A percentile compares a stretch with the other conserved stretches of the same genome.
These are phyloP conservation scores for Carex myosuroides DNA, from an alignment of 176 grass and related monocot species.

Conservation along the genomic window DNA sequence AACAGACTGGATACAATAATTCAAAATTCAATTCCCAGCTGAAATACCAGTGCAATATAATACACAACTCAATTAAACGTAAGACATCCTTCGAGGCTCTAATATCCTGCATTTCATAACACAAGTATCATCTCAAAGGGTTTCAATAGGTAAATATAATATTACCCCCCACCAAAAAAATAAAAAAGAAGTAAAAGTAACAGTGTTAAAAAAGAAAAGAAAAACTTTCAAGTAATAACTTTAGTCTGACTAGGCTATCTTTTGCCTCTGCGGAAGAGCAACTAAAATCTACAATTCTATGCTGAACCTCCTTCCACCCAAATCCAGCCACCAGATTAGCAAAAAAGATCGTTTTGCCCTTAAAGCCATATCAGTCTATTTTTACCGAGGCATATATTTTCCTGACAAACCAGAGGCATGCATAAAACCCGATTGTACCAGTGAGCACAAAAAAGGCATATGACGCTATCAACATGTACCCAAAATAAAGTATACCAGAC, in stretches of 20 bases:
- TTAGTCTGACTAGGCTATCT: slow-evolving; percentile 14
- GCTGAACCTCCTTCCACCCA: slow-evolving; percentile 14
- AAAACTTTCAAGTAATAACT: background rate
- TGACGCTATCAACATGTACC: slow-evolving; percentile 42
- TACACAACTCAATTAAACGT: background rate
- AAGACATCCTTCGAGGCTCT: background rate
- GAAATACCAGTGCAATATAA: background rate
- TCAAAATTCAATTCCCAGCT: background rate
- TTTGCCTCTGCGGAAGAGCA: background rate
- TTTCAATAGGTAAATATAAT: slow-evolving; percentile 5
- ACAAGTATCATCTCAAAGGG: background rate
- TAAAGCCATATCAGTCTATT: slow-evolving; percentile 31
- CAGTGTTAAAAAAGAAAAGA: background rate
- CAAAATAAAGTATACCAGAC: slow-evolving; percentile 42
- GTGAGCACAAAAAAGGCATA: slow-evolving; percentile 51
- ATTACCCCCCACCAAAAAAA: background rate
- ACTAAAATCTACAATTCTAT: slow-evolving; percentile 18
- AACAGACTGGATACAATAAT: background rate
- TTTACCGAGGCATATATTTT: slow-evolving; percentile 47
- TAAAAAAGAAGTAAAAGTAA: background rate
- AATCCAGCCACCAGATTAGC: slow-evolving; percentile 5
- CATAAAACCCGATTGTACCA: slow-evolving; percentile 43
- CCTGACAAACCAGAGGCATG: slow-evolving; percentile 42
- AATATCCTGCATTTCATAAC: slow-evolving; percentile 1
- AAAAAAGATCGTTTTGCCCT: slow-evolving; percentile 2